These are phyloP conservation scores for Trichoderma atroviride DNA, from an alignment of 2,329 filamentous ascomycete genomes.

Conservation along the genomic window DNA sequence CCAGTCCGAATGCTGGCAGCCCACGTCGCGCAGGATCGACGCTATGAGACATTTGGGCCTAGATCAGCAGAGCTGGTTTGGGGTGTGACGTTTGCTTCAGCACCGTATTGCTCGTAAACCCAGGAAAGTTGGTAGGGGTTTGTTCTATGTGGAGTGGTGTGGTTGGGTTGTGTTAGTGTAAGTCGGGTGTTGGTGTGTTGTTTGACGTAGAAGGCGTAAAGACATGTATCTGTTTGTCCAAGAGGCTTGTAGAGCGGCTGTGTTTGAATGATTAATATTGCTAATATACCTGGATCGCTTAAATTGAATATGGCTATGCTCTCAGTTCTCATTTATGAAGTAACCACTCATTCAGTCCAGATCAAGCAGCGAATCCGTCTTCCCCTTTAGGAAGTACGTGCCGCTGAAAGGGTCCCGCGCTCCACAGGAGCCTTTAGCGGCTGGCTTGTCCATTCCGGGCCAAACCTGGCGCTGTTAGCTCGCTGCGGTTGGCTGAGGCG, in stretches of 20 bases:
- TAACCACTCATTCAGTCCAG: neutral
- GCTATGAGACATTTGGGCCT: neutral
- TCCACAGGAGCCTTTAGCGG: neutral
- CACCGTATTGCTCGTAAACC: constrained; percentile 4
- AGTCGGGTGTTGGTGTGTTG: neutral
- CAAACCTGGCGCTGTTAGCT: constrained; percentile 14
- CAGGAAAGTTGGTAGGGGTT: neutral
- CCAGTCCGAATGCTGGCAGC: neutral
- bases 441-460: constrained; percentile 9
- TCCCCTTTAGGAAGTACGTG: constrained; percentile 18
- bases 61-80: neutral
- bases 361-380: neutral
- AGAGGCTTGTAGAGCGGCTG: no score
- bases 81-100: neutral
- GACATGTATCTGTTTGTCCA: neutral
- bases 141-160: neutral
- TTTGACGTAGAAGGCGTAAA: neutral
- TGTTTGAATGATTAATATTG: no score
- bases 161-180: neutral
- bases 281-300: no score
- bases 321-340: neutral
- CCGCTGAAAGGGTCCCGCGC: neutral
- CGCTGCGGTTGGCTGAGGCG: neutral
- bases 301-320: neutral
- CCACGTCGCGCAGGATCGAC: constrained; percentile 19